Conservation (phyloP, 805 yeast species). For the Candida awuae region DNA sequence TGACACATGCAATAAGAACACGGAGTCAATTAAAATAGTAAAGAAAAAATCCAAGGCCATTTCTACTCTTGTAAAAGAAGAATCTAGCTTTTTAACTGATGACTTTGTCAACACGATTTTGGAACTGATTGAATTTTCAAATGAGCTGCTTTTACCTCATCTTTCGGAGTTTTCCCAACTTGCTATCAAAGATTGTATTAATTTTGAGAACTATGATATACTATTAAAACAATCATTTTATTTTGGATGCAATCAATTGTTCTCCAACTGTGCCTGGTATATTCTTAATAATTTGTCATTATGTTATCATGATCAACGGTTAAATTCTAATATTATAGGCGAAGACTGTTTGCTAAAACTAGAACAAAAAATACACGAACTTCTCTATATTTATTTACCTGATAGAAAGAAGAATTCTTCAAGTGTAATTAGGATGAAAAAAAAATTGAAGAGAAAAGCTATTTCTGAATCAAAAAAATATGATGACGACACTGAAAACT, state of each 20-base stretch:
- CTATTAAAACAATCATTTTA: slow-evolving; percentile 48
- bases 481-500: slow-evolving; percentile 23
- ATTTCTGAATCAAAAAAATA: not conserved
- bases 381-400: slow-evolving; percentile 23
- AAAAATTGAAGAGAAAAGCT: slow-evolving; percentile 14
- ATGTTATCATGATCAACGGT: slow-evolving; percentile 41
- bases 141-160: slow-evolving; percentile 52
- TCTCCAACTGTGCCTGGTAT: slow-evolving; percentile 58
- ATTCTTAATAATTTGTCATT: slow-evolving; percentile 58
- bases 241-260: slow-evolving; percentile 45
- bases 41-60: not conserved
- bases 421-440: slow-evolving; percentile 28
- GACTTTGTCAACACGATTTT: slow-evolving; percentile 47
- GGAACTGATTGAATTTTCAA: slow-evolving; percentile 52
- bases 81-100: slow-evolving; percentile 6
- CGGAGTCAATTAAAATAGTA: not conserved
- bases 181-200: slow-evolving; percentile 46
- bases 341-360: slow-evolving; percentile 3
- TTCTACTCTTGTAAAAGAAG: too few species aligned
- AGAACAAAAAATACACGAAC: slow-evolving; percentile 15
- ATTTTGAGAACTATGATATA: slow-evolving; percentile 50
- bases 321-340: slow-evolving; percentile 11
- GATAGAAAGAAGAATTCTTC: slow-evolving; percentile 15
- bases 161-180: slow-evolving; percentile 57
- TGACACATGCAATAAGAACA: not conserved